phyloP scores from a whole-genome alignment of 306 rosid genomes.

The Sicyos edulis region DNA sequence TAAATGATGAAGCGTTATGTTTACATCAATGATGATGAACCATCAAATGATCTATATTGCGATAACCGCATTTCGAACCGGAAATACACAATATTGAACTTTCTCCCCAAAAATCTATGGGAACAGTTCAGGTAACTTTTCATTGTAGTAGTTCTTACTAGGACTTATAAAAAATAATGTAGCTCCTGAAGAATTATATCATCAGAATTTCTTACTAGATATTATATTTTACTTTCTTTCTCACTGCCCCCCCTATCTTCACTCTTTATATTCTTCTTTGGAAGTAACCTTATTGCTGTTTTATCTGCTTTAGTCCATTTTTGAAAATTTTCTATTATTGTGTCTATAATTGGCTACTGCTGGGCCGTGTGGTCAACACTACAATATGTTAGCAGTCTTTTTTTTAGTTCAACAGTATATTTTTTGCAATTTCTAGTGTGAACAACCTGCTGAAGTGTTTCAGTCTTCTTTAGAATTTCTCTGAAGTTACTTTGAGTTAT shows the following conservation, averaged over 20 bases:
- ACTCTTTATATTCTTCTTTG: neutral
- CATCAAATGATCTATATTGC: conserved; percentile 49
- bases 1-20: conserved; percentile 75
- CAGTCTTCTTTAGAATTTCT: no score
- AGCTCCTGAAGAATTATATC: neutral
- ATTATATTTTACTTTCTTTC: neutral
- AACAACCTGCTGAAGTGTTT: conserved; percentile 4
- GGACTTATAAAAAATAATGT: neutral
- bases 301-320: neutral
- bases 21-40: conserved; percentile 77
- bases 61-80: conserved; percentile 85
- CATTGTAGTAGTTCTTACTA: conserved; percentile 1
- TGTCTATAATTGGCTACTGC: neutral
- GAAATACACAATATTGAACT: conserved; percentile 76
- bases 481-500: no score
- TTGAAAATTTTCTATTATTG: neutral
- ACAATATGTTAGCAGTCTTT: neutral
- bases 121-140: conserved; percentile 85
- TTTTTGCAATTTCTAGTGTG: neutral
- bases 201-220: no score
- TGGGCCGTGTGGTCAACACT: neutral
- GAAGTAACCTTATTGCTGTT: conserved; percentile 11
- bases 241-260: conserved; percentile 1
- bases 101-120: conserved; percentile 91
- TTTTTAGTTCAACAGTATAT: neutral